phyloP scores from a whole-genome alignment of 768 basidiomycete species.

The Agaricus blazei region DNA sequence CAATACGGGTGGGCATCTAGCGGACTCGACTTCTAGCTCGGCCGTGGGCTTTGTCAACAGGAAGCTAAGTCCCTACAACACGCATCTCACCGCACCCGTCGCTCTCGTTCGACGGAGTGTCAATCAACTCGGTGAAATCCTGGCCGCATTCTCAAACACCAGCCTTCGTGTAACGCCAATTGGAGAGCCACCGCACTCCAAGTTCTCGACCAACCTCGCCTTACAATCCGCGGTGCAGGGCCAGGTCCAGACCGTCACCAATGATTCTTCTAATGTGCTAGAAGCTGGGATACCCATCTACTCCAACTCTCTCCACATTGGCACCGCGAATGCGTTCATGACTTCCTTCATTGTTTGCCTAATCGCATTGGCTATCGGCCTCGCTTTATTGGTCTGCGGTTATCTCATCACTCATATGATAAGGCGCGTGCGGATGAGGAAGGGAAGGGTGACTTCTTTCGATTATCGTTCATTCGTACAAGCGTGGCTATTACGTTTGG shows the following conservation, averaged over 20 bases:
- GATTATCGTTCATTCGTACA: constrained; percentile 43
- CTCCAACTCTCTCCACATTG: constrained; percentile 70
- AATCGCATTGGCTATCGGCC: constrained; percentile 57
- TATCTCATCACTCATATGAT: constrained; percentile 38
- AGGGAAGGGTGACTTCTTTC: constrained; percentile 14
- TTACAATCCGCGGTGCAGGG: constrained; percentile 20
- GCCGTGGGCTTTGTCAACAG: constrained; percentile 78
- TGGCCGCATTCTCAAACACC: background rate
- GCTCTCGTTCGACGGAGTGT: background rate
- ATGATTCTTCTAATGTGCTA: constrained; percentile 58
- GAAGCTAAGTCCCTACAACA: constrained; percentile 74
- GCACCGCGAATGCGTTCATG: constrained; percentile 86
- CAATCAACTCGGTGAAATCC: background rate
- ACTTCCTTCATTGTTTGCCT: constrained; percentile 77
- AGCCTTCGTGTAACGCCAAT: background rate
- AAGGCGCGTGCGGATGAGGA: constrained; percentile 18
- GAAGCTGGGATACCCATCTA: constrained; percentile 82
- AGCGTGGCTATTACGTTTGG: constrained; percentile 64
- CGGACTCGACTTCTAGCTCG: constrained; percentile 51
- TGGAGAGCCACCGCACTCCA: background rate
- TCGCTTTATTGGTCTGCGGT: constrained; percentile 45
- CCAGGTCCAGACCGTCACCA: constrained; percentile 63
- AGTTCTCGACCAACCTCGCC: background rate
- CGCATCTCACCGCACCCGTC: background rate
- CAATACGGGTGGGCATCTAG: constrained; percentile 72